Evolutionary conservation across 75 land plant genomes (phyloP), one percentile per base, ranked within the genome.

Genomic region (Cryptomeria japonica): DNA sequence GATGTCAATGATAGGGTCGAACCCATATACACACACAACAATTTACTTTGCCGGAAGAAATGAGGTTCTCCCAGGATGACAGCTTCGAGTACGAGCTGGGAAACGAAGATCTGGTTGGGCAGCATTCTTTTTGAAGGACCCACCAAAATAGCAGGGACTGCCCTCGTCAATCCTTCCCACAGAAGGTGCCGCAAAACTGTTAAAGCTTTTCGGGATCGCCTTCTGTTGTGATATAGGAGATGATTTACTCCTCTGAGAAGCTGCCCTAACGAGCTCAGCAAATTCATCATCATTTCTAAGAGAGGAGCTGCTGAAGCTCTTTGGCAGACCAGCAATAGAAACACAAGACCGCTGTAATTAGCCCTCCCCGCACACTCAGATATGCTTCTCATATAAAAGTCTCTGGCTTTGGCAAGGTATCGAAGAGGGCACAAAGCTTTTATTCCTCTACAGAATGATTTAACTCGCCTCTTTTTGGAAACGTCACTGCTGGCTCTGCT

Each of bases 101-200:
- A 72, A 88, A 18, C 72, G n/a, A 13, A 84, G 18, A 58, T 51
- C 84, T 0, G 46, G 19, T 2, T 76, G 87, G 70, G 34, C 51
- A 70, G 55, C 72, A 36, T 46, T 37, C 72, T 87, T 88, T 8
- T 49, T 89, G 32, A 31, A 87, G 19, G 37, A 34, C 22, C 36
- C 49, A 11, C 44, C 6, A 64, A 90, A 90, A 0, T 90, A 88
- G 46, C 68, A 87, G 0, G 92, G 86, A 83, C 44, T 76, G 37
- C 91, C 92, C 78, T 93, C 93, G 70, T 91, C 92, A 58, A 93
- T 90, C 44, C 85, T 87, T 12, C 87, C 87, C 11, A 88, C 80
- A 11, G 6, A 7, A 12, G 18, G 38, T 2, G 15, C 41, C 18
- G 18, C 84, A 3, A 25, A 87, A 7, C 87, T 87, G 44, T 92